A percentile compares a stretch with the other conserved stretches of the same genome.
Evolutionary conservation across 805 yeast species (phyloP).

Genomic region (Candida pseudofarinosa): DNA sequence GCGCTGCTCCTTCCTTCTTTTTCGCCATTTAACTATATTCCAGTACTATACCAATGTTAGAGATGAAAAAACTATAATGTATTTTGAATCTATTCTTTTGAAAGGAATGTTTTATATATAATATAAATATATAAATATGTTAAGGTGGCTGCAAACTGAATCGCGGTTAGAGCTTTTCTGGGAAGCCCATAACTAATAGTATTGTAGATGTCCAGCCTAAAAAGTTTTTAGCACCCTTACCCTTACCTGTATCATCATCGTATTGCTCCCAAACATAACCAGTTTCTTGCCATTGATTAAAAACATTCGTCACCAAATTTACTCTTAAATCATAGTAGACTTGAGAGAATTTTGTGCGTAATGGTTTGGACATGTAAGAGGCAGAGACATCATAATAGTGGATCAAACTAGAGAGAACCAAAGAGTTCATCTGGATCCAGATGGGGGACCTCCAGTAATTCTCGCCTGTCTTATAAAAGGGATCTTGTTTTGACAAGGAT

Average conservation of each 20-base stretch:
- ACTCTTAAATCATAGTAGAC: conserved; percentile 57
- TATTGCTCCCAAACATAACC: conserved; percentile 93
- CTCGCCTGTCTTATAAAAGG: conserved; percentile 69
- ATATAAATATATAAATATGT: too few species aligned
- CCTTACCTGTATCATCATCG: conserved; percentile 68
- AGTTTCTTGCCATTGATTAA: conserved; percentile 63
- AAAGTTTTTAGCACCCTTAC: conserved; percentile 83
- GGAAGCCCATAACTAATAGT: conserved; percentile 79
- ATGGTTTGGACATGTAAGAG: conserved; percentile 21
- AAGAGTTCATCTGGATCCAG: conserved; percentile 89
- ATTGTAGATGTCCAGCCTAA: conserved; percentile 92
- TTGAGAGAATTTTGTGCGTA: conserved; percentile 32
- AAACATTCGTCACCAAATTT: conserved; percentile 67
- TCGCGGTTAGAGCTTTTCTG: conserved; percentile 35
- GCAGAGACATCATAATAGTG: conserved; percentile 44
- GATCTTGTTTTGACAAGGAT: conserved; percentile 68
- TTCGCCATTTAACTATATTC: conserved; percentile 1
- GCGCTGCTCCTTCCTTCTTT: conserved; percentile 1
- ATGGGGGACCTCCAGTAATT: conserved; percentile 95
- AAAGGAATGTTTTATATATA: background rate
- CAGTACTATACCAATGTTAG: too few species aligned
- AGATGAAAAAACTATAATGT: too few species aligned
- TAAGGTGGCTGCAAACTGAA: background rate
- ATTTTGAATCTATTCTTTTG: background rate
- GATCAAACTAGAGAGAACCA: conserved; percentile 65